Base-by-base conservation (phyloP, 2,329 filamentous ascomycete species). In the Fusarium chaquense region DNA sequence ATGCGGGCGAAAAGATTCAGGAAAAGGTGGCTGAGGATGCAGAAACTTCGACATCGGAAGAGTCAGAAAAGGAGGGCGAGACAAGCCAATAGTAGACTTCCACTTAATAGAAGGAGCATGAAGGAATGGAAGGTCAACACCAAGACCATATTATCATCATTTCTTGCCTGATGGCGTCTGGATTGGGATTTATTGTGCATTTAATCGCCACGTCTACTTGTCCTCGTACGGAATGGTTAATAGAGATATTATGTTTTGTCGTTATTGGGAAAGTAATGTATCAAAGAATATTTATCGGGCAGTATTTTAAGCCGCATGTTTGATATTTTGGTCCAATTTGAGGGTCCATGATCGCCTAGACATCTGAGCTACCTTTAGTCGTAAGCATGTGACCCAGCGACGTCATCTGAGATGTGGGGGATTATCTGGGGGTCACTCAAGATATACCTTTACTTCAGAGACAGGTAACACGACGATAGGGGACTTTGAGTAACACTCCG, bases 371-470 rank as follows among this genome's bases (percentile, higher is more conserved):
- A 18, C 16, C 35, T 12, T 22, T 24, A 24, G 33, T 36, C 18
- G 13, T 16, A 36, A 47, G 41, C 40, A 55, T 55, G 52, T 28
- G 40, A 49, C 22, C n/a, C 12, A 49, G 18, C 53, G 43, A 72
- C 67, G 70, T 73, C 70, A 72, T 72, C 43, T 57, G 57, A 53
- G 55, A 53, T 61, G 66, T 70, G 69, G 63, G 53, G 65, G 28
- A 28, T 28, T 36, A 18, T n/a, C 18, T 47, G 40, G 43, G 16
- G 18, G 20, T 33, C 26, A 22, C 38, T 45, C 24, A 22, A 16
- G 28, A 32, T 20, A 40, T 36, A 36, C 35, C 12, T 40, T 22
- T 13, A 40, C 36, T 12, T 26, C 11, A 18, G 7, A 32, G 12
- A 16, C 26, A 30, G 15, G 54, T 49, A 36, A n/a, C 50, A 68